Base-by-base conservation (phyloP, 495 filamentous ascomycete genomes). In the Trichocladium uniseriatum region DNA sequence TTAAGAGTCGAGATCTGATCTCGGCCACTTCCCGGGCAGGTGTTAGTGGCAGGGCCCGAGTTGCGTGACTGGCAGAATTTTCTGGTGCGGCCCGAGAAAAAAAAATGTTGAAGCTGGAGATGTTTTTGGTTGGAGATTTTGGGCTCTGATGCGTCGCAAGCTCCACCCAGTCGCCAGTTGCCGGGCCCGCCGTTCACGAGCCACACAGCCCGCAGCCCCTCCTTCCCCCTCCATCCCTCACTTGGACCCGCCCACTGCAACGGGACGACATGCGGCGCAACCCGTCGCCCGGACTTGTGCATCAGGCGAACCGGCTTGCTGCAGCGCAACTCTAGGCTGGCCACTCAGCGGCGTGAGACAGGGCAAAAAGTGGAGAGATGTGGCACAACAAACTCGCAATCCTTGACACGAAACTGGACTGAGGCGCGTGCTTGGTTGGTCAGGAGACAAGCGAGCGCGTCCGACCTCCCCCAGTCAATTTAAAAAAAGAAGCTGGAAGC, bases 371-470 rank as follows among this genome's bases (percentile, higher is more conserved):
- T 40, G 43, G 24, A 36, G 49, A 46, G 42, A 37, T 51, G 45
- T 48, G 53, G 43, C 48, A 55, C 48, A 47, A 45, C 13, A 44
- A 43, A 43, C 31, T 21, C 35, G 10, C 27, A 7, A 49, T 34
- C 38, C 47, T 44, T 42, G 45, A 54, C 60, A 55, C 64, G 57
- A 64, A 63, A 66, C 61, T 48, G 28, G 53, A 35, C 38, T 58
- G 59, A 60, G 51, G 61, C 59, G 55, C 54, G 59, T 34, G n/a
- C 35, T 29, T 60, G 59, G 60, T 64, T 66, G 63, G 63, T 56
- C 51, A 38, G 46, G 48, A 46, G 38, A 34, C 44, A 40, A 39
- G 37, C 43, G 56, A 54, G 61, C 56, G 61, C 56, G 61, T 59
- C 59, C 18, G 35, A 27, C 21, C 48, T 37, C 34, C 14, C 34